Evolutionary conservation across 1,284 basidiomycete species (phyloP).

Genomic region (Irpex rosettiformis): DNA sequence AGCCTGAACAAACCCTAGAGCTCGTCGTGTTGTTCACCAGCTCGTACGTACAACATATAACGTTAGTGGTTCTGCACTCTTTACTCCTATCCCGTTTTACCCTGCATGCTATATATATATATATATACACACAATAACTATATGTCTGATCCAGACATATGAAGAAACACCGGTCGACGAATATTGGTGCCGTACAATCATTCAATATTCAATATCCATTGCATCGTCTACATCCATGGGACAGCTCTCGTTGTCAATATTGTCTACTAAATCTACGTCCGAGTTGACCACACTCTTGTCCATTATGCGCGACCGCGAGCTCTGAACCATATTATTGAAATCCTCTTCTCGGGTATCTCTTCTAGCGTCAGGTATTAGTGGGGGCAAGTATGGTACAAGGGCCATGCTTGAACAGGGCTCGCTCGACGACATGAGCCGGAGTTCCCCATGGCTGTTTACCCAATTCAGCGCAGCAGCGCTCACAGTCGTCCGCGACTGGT

Average conservation of each 20-base stretch:
- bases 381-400: conserved; percentile 55
- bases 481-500: conserved; percentile 31
- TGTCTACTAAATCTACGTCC: not conserved
- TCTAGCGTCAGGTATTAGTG: conserved; percentile 25
- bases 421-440: conserved; percentile 16
- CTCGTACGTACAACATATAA: not conserved
- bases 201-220: conserved; percentile 58
- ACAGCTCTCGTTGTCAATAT: not conserved
- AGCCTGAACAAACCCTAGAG: not conserved
- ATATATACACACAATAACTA: not conserved
- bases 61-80: not conserved
- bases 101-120: not conserved
- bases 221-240: conserved; percentile 40
- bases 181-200: not conserved
- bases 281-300: not conserved
- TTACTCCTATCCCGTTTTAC: too few species aligned
- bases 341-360: conserved; percentile 20
- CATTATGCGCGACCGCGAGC: not conserved
- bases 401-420: conserved; percentile 38
- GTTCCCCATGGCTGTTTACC: conserved; percentile 14
- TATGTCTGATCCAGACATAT: not conserved
- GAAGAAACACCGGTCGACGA: not conserved
- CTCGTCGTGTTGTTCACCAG: not conserved
- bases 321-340: conserved; percentile 1
- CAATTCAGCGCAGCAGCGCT: conserved; percentile 47